These are phyloP conservation scores for Pulveroboletus sp. DNA, from an alignment of 768 basidiomycete genomes.

Conservation along the genomic window DNA sequence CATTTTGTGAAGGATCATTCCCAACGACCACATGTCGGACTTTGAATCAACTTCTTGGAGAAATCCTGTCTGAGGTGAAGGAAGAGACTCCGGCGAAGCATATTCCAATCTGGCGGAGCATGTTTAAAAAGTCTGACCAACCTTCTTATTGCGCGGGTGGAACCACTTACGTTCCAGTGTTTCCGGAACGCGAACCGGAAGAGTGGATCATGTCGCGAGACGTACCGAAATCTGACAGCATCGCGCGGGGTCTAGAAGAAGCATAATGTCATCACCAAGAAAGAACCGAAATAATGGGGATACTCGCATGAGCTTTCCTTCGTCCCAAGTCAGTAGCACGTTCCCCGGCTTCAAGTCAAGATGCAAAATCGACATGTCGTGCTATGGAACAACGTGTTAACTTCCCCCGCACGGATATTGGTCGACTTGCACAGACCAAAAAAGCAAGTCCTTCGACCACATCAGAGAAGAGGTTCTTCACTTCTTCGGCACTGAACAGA, in stretches of 20 bases:
- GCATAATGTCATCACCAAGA: background rate
- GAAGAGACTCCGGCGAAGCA: conserved; percentile 83
- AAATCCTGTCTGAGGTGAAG: conserved; percentile 58
- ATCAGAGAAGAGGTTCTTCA: conserved; percentile 75
- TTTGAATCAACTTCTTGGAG: conserved; percentile 78
- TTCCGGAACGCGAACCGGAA: conserved; percentile 71
- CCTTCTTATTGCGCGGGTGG: background rate
- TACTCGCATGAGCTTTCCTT: conserved; percentile 72
- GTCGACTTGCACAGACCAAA: conserved; percentile 48
- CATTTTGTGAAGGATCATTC: conserved; percentile 93
- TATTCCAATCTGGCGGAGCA: conserved; percentile 64
- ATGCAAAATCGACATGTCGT: conserved; percentile 81
- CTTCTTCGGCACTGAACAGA: conserved; percentile 80
- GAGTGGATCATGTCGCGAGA: conserved; percentile 85
- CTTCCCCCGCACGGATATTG: background rate
- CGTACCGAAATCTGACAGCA: conserved; percentile 95
- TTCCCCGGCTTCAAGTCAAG: conserved; percentile 94
- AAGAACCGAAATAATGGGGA: background rate
- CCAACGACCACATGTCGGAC: conserved; percentile 95
- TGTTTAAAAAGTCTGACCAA: background rate
- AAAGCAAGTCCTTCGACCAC: conserved; percentile 85
- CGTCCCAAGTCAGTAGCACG: conserved; percentile 88
- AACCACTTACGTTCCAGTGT: conserved; percentile 83
- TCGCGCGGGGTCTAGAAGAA: conserved; percentile 71
- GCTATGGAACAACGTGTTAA: conserved; percentile 40